phyloP scores from a whole-genome alignment of 176 grass and related monocot genomes.

The Areca catechu region DNA sequence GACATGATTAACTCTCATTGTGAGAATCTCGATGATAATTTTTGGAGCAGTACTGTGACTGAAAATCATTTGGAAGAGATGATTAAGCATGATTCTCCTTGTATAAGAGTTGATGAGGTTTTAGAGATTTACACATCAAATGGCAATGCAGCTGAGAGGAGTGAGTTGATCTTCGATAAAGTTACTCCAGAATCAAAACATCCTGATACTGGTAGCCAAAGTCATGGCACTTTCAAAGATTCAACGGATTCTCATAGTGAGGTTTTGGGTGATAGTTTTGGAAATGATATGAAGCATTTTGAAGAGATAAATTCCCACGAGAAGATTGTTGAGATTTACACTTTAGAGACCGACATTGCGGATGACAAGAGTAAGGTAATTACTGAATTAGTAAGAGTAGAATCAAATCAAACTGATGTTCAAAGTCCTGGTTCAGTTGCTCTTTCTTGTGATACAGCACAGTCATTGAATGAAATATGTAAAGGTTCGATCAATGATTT shows the following conservation, averaged over 20 bases:
- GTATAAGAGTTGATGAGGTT: conserved; percentile 23
- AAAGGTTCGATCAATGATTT: conserved; percentile 18
- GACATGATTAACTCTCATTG: conserved; percentile 23
- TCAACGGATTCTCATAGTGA: conserved; percentile 11
- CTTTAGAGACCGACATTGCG: conserved; percentile 13
- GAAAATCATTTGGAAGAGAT: conserved; percentile 26
- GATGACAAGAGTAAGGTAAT: conserved; percentile 17
- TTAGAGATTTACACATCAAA: conserved; percentile 24
- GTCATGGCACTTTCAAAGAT: background rate
- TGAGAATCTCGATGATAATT: conserved; percentile 14
- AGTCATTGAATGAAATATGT: conserved; percentile 25
- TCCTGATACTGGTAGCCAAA: conserved; percentile 10
- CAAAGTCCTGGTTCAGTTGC: conserved; percentile 16
- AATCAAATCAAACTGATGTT: conserved; percentile 16
- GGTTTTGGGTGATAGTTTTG: conserved; percentile 19
- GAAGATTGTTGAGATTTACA: conserved; percentile 32
- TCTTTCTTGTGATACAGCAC: conserved; percentile 5
- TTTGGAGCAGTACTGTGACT: conserved; percentile 8
- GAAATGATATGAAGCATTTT: conserved; percentile 16
- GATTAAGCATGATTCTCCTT: conserved; percentile 14
- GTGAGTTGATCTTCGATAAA: conserved; percentile 14
- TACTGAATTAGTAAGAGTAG: conserved; percentile 20
- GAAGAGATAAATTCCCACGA: conserved; percentile 23
- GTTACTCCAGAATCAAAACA: conserved; percentile 16
- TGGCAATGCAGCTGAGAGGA: conserved; percentile 16